Base-by-base conservation (phyloP, 225 moss, liverwort and hornwort genomes). In the Bryum argenteum region DNA sequence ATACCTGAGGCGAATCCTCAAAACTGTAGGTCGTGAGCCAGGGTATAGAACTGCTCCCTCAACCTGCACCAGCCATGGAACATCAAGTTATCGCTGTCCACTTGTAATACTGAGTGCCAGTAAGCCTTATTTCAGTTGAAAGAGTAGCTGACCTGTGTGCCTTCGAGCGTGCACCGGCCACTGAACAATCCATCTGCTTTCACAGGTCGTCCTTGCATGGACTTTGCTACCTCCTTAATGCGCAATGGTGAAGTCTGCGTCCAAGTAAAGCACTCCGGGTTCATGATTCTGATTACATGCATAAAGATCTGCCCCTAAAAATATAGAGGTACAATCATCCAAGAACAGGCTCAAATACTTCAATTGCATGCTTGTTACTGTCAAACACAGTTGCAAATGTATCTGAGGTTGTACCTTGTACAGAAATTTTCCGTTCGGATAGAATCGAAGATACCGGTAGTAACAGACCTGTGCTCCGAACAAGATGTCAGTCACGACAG, bases 11-110 rank as follows among this genome's bases (percentile, higher is more conserved):
- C 89, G 91, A 71, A 98, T 89, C 80, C 92, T 91, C 65, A 98
- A 65, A 54, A 88, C 89, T 50, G 98, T 98, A 14, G 98, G 98
- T 65, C 71, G 83, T 26, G 77, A 78, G 26, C 98, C 98, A 78
- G 98, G 92, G 76, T 98, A 98, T 53, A 98, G n/a, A 42, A 91
- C 80, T 55, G 92, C 98, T 81, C 89, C 92, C 73, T 94, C 94
- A 71, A 94, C 82, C 98, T 98, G 89, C 60, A 60, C 67, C 57
- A 51, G 47, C 75, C 78, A 70, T 19, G 64, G 19, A 77, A 56
- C 5, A 40, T 20, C 20, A 75, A 28, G 9, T 55, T 56, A 48
- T 58, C 38, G 58, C 45, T 52, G n/a, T 20, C 21, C 4, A 8
- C 40, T 16, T 19, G 68, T 39, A 60, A 13, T 37, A 59, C 21